Evolutionary conservation across 805 yeast genomes (phyloP), one percentile per base, ranked within the genome.

Genomic region (Lachancea mirantina): DNA sequence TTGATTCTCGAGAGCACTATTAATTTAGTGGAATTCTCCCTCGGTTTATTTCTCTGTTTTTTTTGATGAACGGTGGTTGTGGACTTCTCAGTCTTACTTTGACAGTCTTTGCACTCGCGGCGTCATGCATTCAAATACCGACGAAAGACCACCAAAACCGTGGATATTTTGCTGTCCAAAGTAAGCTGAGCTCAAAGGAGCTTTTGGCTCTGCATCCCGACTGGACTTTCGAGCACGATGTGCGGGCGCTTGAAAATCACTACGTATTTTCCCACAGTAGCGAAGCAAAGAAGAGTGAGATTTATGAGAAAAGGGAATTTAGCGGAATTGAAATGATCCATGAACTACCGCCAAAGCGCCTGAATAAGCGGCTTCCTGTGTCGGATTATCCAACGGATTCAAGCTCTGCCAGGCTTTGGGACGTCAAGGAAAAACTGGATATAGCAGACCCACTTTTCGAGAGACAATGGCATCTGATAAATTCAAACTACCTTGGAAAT

Each of bases 381-480:
- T 70, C 72, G 4, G 40, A 39, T 13, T 35, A 40, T 6, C 66
- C 65, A 1, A 43, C 59, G 5, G 87, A 76, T 48, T 74, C 82
- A 1, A 67, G 78, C 8, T 59, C 69, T 53, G 45, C 54, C 28
- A 65, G 66, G 0, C 51, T 74, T 6, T 57, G 58, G 27, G 62
- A 68, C 6, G 79, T 73, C 0, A 62, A 64, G 36, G 63, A 68
- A 14, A 57, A 67, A 35, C 71, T 87, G 34, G 62, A 59, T 7
- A 89, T 92, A 33, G 55, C 68, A 13, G 98, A 92, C 60, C 98
- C 98, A 0, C 59, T 70, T n/a, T 89, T 92, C 50, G 55, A 59
- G 8, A 65, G 70, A 23, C 98, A 92, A 59, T 92, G 98, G 98
- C 96, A 89, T 58, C 58, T 92, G n/a, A 60, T 82, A 23, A 92